Conservation (phyloP, 306 rosid genomes). For the Potentilla sterilis region DNA sequence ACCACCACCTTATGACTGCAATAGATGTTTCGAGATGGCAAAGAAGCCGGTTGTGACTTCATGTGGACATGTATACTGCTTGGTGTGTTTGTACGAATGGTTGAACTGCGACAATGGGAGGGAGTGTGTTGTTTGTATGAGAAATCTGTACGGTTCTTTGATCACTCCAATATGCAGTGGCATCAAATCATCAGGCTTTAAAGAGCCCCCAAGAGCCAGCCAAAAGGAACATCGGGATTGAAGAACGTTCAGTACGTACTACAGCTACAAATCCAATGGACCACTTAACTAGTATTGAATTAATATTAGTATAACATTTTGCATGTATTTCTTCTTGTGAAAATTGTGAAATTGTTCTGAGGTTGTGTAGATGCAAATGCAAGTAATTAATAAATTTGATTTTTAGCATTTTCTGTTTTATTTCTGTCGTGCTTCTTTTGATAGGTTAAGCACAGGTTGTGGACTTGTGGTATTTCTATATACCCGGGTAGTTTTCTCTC, state of each 20-base stretch:
- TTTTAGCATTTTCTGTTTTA: too few species aligned
- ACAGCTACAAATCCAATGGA: not conserved
- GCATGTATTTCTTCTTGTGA: not conserved
- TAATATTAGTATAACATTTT: not conserved
- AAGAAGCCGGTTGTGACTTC: conserved; percentile 13
- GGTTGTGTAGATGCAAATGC: not conserved
- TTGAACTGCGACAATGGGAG: not conserved
- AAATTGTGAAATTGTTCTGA: not conserved
- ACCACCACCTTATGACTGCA: not conserved
- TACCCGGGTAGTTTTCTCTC: too few species aligned
- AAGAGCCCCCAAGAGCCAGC: not conserved
- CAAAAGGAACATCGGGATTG: not conserved
- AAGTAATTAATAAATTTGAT: too few species aligned
- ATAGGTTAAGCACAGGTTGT: too few species aligned
- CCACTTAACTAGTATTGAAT: not conserved
- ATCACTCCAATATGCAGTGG: not conserved
- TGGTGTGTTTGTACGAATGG: conserved; percentile 4
- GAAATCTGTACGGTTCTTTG: not conserved
- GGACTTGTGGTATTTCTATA: too few species aligned
- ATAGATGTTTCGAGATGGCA: conserved; percentile 7
- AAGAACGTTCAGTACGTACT: not conserved
- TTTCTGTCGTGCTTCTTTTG: too few species aligned
- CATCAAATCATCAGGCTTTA: not conserved
- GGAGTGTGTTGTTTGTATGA: conserved; percentile 7
- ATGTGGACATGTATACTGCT: conserved; percentile 5